phyloP scores from a whole-genome alignment of 2,329 filamentous ascomycete genomes.

The Colletotrichum filicis region DNA sequence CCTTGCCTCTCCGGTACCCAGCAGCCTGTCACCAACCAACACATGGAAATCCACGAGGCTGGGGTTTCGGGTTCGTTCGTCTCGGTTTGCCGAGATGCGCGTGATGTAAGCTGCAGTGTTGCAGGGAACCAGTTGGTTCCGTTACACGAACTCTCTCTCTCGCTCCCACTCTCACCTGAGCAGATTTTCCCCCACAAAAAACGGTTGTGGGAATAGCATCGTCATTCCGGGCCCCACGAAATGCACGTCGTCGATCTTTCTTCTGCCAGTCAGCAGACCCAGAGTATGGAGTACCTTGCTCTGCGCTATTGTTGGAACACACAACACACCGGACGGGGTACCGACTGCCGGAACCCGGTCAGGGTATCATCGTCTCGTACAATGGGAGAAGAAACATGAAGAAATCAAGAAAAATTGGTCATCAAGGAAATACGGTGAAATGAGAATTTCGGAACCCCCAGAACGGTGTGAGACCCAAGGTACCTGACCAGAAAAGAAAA shows the following conservation, averaged over 20 bases:
- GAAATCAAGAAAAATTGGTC: neutral
- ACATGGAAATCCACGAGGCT: neutral
- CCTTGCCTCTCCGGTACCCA: neutral
- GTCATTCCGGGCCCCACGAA: conserved; percentile 15
- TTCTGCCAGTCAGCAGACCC: conserved; percentile 6
- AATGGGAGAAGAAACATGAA: neutral
- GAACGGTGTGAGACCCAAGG: no score
- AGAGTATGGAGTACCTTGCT: neutral
- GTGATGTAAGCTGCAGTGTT: neutral
- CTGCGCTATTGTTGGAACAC: neutral
- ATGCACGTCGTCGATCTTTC: neutral
- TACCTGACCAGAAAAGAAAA: neutral
- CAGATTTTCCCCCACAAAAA: neutral
- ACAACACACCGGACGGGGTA: conserved; percentile 3
- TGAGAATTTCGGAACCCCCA: neutral
- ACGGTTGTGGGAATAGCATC: conserved; percentile 19
- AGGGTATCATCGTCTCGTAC: conserved; percentile 20
- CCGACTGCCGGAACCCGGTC: conserved; percentile 19
- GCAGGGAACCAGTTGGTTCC: neutral
- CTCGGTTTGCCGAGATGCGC: neutral
- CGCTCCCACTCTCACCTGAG: neutral
- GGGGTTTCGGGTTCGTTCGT: neutral
- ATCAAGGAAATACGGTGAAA: neutral
- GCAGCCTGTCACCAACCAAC: conserved; percentile 7
- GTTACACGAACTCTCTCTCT: neutral